Evolutionary conservation across 768 basidiomycete species (phyloP).

Genomic region (Pisolithus tinctorius): DNA sequence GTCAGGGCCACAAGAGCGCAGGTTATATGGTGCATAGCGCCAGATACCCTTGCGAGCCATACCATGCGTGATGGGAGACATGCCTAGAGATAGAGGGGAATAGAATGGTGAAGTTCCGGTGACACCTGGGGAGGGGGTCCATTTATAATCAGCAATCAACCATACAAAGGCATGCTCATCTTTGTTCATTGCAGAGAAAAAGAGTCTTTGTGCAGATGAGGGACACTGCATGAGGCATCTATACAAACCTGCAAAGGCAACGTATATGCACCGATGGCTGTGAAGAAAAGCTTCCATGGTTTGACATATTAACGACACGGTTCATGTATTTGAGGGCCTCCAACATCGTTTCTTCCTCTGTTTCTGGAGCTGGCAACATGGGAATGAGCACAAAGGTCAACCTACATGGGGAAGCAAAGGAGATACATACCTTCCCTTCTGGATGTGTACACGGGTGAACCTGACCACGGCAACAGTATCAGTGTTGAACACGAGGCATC

Average conservation of each 20-base stretch:
- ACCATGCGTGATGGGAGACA: no score
- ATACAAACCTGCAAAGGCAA: neutral
- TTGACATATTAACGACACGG: slow-evolving; percentile 95
- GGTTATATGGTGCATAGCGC: no score
- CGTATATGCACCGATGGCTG: slow-evolving; percentile 81
- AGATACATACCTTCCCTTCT: slow-evolving; percentile 72
- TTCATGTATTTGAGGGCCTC: slow-evolving; percentile 97
- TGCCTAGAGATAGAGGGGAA: no score
- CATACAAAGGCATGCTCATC: no score
- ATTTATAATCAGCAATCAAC: no score
- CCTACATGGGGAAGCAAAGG: neutral
- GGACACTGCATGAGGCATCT: slow-evolving; percentile 1
- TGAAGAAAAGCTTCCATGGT: slow-evolving; percentile 91
- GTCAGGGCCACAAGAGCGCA: no score
- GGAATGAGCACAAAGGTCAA: neutral
- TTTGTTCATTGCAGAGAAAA: no score
- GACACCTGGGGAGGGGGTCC: no score
- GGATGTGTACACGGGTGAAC: slow-evolving; percentile 99
- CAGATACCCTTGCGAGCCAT: no score
- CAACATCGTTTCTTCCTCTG: slow-evolving; percentile 98
- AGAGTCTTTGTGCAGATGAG: slow-evolving; percentile 20
- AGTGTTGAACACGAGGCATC: neutral
- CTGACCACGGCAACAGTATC: slow-evolving; percentile 28
- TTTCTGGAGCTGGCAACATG: slow-evolving; percentile 84
- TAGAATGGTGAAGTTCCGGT: no score